These are phyloP conservation scores for Asterochloris erici DNA, from an alignment of 139 green algal species.

Conservation along the genomic window DNA sequence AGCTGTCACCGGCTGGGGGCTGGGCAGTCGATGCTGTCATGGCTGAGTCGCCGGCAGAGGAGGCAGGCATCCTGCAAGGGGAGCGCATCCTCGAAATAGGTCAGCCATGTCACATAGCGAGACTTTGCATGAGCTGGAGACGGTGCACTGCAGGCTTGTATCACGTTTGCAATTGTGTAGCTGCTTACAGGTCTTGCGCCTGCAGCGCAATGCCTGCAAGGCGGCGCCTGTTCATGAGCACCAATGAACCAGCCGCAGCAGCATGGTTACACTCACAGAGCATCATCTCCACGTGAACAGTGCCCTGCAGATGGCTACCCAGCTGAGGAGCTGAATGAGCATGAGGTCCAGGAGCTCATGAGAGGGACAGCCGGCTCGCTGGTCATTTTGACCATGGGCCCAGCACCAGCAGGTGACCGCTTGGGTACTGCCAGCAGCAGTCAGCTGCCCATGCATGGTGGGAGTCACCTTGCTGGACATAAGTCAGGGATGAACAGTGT, in stretches of 20 bases:
- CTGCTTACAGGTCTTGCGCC: neutral
- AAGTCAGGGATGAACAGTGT: too few relatives aligned
- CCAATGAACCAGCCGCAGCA: neutral
- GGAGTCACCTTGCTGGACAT: too few relatives aligned
- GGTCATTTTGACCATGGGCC: conserved; percentile 29
- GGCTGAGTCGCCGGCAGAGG: conserved; percentile 55
- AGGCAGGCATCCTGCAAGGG: conserved; percentile 39
- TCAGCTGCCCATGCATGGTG: too few relatives aligned
- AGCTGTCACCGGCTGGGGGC: conserved; percentile 21
- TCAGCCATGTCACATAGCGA: neutral
- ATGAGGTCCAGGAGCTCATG: conserved; percentile 38
- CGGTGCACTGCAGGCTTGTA: neutral
- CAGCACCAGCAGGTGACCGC: neutral
- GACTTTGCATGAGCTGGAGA: neutral
- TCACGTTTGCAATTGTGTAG: too few relatives aligned
- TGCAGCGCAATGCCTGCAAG: neutral
- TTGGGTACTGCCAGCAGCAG: too few relatives aligned
- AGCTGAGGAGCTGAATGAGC: conserved; percentile 20
- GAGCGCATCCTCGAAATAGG: conserved; percentile 30
- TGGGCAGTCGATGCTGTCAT: conserved; percentile 47
- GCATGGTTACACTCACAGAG: neutral
- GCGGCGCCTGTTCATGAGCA: neutral
- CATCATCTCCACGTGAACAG: neutral
- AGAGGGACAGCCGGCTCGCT: conserved; percentile 40
- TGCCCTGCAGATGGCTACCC: conserved; percentile 35